A percentile compares a stretch with the other conserved stretches of the same genome.
phyloP scores from a whole-genome alignment of 2,329 filamentous ascomycete species.

The Aspergillus ochraceus region DNA sequence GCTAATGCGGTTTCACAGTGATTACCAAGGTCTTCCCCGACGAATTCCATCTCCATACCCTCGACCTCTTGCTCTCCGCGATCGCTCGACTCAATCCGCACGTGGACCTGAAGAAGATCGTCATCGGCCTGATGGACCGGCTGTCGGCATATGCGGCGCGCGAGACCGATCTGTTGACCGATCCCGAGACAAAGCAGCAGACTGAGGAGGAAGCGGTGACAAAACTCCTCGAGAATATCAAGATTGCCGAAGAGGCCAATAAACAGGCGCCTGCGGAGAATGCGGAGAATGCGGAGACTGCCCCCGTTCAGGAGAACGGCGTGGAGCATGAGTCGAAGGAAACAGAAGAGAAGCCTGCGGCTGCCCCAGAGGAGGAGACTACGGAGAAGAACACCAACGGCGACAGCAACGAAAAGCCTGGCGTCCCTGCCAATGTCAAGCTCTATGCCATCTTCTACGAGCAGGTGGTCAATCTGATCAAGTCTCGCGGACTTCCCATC shows the following conservation, averaged over 20 bases:
- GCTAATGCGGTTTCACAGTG: constrained; percentile 52
- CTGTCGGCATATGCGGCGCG: constrained; percentile 92
- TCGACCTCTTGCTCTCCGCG: constrained; percentile 91
- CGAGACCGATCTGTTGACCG: constrained; percentile 70
- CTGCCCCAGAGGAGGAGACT: constrained; percentile 29
- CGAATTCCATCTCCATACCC: constrained; percentile 94
- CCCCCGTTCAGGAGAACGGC: constrained; percentile 36
- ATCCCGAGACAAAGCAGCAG: constrained; percentile 71
- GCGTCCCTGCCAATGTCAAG: constrained; percentile 65
- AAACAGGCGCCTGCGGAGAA: constrained; percentile 39
- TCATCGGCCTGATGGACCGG: constrained; percentile 96
- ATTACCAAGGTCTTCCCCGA: constrained; percentile 99
- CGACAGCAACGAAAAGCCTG: constrained; percentile 37
- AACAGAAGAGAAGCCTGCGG: constrained; percentile 20
- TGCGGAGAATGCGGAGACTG: constrained; percentile 36
- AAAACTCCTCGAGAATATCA: constrained; percentile 74
- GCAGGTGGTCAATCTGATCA: constrained; percentile 90
- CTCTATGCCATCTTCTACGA: constrained; percentile 97
- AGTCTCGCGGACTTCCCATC: constrained; percentile 84
- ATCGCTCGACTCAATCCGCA: constrained; percentile 92
- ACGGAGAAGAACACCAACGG: constrained; percentile 37
- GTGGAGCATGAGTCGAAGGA: constrained; percentile 35
- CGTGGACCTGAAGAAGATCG: constrained; percentile 96
- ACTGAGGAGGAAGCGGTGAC: constrained; percentile 81
- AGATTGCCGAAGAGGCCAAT: constrained; percentile 62